phyloP scores from a whole-genome alignment of 1,139 yeast species.

The Spencermartinsiella ligniputridi region DNA sequence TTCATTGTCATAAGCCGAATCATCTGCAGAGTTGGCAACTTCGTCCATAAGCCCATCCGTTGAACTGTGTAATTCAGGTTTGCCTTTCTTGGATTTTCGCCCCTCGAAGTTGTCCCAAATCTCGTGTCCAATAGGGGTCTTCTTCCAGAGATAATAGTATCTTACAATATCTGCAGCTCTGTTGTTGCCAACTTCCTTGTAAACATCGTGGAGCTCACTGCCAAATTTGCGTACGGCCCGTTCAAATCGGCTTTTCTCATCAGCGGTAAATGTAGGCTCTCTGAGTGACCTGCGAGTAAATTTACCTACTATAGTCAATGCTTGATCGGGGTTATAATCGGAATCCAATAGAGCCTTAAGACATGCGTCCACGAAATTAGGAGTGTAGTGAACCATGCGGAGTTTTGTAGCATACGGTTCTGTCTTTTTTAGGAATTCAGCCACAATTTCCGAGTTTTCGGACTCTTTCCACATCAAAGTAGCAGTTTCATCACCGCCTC shows the following conservation, averaged over 20 bases:
- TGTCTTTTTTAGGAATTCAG: constrained; percentile 52
- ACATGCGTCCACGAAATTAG: constrained; percentile 77
- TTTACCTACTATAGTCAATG: constrained; percentile 39
- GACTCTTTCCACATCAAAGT: constrained; percentile 63
- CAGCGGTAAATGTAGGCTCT: constrained; percentile 69
- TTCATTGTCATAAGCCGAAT: constrained; percentile 58
- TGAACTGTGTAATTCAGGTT: constrained; percentile 32
- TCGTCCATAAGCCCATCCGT: constrained; percentile 39
- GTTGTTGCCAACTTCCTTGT: constrained; percentile 63
- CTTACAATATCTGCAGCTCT: constrained; percentile 70
- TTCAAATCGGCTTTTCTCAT: constrained; percentile 68
- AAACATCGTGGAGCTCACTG: constrained; percentile 74
- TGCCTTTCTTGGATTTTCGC: constrained; percentile 45
- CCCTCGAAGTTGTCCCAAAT: constrained; percentile 87
- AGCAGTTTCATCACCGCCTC: constrained; percentile 76
- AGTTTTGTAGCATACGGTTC: constrained; percentile 52
- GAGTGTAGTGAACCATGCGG: constrained; percentile 47
- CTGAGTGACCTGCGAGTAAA: constrained; percentile 56
- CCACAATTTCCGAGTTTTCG: constrained; percentile 35
- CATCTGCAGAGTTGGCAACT: constrained; percentile 65
- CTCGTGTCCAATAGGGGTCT: constrained; percentile 64
- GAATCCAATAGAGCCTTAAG: constrained; percentile 50
- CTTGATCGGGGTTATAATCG: constrained; percentile 46
- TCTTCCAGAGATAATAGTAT: constrained; percentile 87
- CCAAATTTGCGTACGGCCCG: constrained; percentile 71